Evolutionary conservation across 2,329 filamentous ascomycete species (phyloP).

Genomic region (Hypoxylon sp.): DNA sequence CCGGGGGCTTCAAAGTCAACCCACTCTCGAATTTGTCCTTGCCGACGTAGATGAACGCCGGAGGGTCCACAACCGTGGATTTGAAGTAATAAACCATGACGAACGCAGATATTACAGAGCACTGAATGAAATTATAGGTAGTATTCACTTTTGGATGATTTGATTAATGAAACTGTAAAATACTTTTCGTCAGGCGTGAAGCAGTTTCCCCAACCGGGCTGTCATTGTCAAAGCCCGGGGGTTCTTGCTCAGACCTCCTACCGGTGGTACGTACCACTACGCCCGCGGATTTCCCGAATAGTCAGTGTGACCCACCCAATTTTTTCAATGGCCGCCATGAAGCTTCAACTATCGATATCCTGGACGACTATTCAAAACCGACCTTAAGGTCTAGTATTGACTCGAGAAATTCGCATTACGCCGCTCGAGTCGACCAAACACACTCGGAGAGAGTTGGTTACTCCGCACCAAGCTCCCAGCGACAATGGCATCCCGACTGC

Average conservation of each 20-base stretch:
- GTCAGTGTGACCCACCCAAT: slow-evolving; percentile 25
- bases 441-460: slow-evolving; percentile 36
- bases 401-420: neutral
- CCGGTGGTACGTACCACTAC: slow-evolving; percentile 24
- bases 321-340: slow-evolving; percentile 31
- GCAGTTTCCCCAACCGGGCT: slow-evolving; percentile 15
- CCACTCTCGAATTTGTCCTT: slow-evolving; percentile 99
- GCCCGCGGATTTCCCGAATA: slow-evolving; percentile 37
- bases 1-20: slow-evolving; percentile 53
- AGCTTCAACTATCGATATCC: slow-evolving; percentile 20
- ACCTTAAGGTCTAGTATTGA: neutral
- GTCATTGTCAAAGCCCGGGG: neutral
- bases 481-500: slow-evolving; percentile 64
- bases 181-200: slow-evolving; percentile 4
- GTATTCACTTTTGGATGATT: neutral
- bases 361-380: slow-evolving; percentile 7
- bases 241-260: neutral
- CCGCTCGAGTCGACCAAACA: neutral
- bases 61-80: slow-evolving; percentile 84
- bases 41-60: slow-evolving; percentile 93
- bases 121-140: slow-evolving; percentile 4
- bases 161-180: slow-evolving; percentile 7
- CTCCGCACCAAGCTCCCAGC: slow-evolving; percentile 38
- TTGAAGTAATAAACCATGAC: slow-evolving; percentile 97
- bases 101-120: neutral